These are phyloP conservation scores for Fragaria ananassa DNA, from an alignment of 306 rosid genomes.

Conservation along the genomic window DNA sequence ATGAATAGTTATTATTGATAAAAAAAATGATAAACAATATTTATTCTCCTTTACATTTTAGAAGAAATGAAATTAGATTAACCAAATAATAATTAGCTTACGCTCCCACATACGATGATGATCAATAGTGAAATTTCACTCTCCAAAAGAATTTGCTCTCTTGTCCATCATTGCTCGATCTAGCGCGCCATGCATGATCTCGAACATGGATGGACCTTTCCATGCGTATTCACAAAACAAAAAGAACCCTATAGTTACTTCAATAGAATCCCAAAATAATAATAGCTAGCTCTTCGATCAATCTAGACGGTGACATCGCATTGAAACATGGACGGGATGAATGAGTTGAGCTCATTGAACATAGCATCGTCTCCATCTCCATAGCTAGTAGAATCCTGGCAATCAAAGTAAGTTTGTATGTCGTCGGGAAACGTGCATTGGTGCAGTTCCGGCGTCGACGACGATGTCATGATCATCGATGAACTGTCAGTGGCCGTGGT, in stretches of 20 bases:
- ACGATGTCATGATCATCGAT: constrained; percentile 10
- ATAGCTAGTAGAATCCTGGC: constrained; percentile 27
- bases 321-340: constrained; percentile 31
- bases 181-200: background rate
- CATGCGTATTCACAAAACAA: constrained; percentile 12
- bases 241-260: background rate
- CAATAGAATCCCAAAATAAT: background rate
- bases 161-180: constrained; percentile 2
- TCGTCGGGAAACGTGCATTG: constrained; percentile 32
- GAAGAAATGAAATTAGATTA: background rate
- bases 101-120: background rate
- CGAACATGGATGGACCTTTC: constrained; percentile 4
- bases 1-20: background rate
- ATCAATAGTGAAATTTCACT: constrained; percentile 5
- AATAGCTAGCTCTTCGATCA: background rate
- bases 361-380: constrained; percentile 35
- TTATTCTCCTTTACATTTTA: constrained; percentile 10
- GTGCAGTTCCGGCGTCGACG: constrained; percentile 5
- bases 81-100: constrained; percentile 16
- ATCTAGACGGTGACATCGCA: constrained; percentile 26
- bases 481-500: constrained; percentile 4
- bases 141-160: constrained; percentile 1
- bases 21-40: constrained; percentile 4
- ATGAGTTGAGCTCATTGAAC: constrained; percentile 34
- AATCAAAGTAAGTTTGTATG: constrained; percentile 33